A percentile compares a stretch with the other conserved stretches of the same genome.
Evolutionary conservation across 352 stramenopile species (phyloP).

Genomic region (Phytophthora agathidicida): DNA sequence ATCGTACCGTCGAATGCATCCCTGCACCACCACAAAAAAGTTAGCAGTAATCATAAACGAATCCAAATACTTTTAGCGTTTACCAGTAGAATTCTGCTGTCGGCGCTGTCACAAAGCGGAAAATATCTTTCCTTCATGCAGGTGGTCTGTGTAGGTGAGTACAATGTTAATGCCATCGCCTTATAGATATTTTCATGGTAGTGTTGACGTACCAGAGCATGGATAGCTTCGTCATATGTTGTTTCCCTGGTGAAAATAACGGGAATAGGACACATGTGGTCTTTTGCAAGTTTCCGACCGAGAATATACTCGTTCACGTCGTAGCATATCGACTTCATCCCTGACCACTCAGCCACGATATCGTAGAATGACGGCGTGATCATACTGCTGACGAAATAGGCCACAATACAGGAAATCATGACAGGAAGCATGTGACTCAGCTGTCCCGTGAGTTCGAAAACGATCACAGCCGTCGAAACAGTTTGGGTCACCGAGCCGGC

Average conservation of each 20-base stretch:
- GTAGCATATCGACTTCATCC: conserved; percentile 79
- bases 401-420: conserved; percentile 84
- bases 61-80: neutral
- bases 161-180: no score
- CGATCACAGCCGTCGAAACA: conserved; percentile 87
- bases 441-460: conserved; percentile 88
- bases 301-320: conserved; percentile 83
- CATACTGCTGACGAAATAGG: conserved; percentile 83
- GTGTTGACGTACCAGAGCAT: conserved; percentile 64
- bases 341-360: conserved; percentile 77
- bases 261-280: conserved; percentile 65
- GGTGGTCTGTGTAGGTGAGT: conserved; percentile 41
- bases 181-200: no score
- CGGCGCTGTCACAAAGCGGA: conserved; percentile 65
- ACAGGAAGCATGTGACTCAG: conserved; percentile 86
- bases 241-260: conserved; percentile 76
- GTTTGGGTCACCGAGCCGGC: conserved; percentile 90
- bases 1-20: conserved; percentile 72
- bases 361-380: conserved; percentile 89
- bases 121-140: conserved; percentile 82
- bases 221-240: conserved; percentile 75
- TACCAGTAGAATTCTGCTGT: conserved; percentile 61
- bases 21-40: conserved; percentile 32
- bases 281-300: conserved; percentile 67
- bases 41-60: neutral